A percentile compares a stretch with the other conserved stretches of the same genome.
phyloP scores from a whole-genome alignment of 495 filamentous ascomycete genomes.

The Immersiella caudata region DNA sequence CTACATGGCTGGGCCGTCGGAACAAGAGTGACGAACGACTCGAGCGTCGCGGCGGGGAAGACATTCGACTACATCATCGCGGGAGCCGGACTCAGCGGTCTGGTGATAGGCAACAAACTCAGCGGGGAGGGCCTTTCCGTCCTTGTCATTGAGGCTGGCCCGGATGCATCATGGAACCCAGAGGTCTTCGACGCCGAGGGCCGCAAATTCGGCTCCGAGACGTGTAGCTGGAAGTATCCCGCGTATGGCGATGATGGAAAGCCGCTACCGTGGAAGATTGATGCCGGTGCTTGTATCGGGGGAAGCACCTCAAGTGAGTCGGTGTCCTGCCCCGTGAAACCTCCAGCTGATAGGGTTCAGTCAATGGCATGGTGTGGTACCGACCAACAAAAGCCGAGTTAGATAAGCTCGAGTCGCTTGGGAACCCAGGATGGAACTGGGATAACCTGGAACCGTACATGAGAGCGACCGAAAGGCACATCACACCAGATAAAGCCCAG shows the following conservation, averaged over 20 bases:
- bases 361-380: slow-evolving; percentile 22
- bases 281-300: slow-evolving; percentile 18
- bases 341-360: background rate
- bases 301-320: slow-evolving; percentile 14
- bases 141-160: slow-evolving; percentile 17
- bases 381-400: slow-evolving; percentile 18
- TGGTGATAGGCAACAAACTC: slow-evolving; percentile 14
- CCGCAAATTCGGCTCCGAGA: background rate
- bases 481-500: background rate
- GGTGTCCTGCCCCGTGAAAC: background rate
- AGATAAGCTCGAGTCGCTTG: slow-evolving; percentile 16
- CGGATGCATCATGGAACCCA: slow-evolving; percentile 8
- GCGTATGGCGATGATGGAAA: slow-evolving; percentile 14
- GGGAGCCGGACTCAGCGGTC: slow-evolving; percentile 14
- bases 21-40: slow-evolving; percentile 14
- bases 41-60: background rate
- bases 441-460: slow-evolving; percentile 14
- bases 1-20: background rate
- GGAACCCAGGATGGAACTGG: slow-evolving; percentile 22
- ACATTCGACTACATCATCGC: slow-evolving; percentile 19
- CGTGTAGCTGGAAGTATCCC: slow-evolving; percentile 18
- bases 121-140: slow-evolving; percentile 13
- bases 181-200: slow-evolving; percentile 11
- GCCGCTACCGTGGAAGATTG: slow-evolving; percentile 6
- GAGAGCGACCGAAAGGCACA: background rate